Base-by-base conservation (phyloP, 768 basidiomycete species). In the Sistotremastrum niveocremeum region DNA sequence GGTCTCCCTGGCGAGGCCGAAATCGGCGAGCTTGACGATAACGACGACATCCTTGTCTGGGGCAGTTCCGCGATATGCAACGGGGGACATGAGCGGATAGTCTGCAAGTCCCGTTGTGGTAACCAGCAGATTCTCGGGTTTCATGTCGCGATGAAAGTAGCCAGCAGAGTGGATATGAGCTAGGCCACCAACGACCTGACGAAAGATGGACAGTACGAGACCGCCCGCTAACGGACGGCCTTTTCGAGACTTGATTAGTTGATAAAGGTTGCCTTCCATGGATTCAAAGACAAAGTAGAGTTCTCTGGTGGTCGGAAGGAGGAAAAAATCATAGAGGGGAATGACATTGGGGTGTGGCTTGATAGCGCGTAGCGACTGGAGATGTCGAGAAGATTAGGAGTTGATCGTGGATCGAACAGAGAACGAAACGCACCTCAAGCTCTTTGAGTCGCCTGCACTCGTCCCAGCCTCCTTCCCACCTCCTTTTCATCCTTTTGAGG, bases 61-160 rank as follows among this genome's bases (percentile, higher is more conserved):
- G 36, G 79, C 72, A 7, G 76, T 71, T 48, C 77, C 73, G 6
- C 72, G 76, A 46, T 72, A 69, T 11, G 79, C 76, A 43, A 73
- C 57, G 7, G 86, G 80, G n/a, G 79, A 79, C 32, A 88, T 73
- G 7, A 86, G 74, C 30, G 76, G 78, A 59, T 99, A 99, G 64
- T 95, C 88, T 53, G 84, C 82, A 44, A 94, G 73, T 12, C 95
- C 95, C 9, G 90, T 95, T 2, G 95, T 98, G 11, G 95, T 98
- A 55, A 99, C 95, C 44, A 99, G 78, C 6, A 98, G 83, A 57
- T 99, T 99, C 63, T 99, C 95, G 35, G 95, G 95, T 65, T 99
- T 99, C 90, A 99, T 95, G 62, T 99, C 95, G 42, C 95, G 86
- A 65, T 99, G 95, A 65, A 99, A 99, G 65, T 94, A 99, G 34